phyloP scores from a whole-genome alignment of 192 early-diverging fungal species.

The Backusella macrospora region DNA sequence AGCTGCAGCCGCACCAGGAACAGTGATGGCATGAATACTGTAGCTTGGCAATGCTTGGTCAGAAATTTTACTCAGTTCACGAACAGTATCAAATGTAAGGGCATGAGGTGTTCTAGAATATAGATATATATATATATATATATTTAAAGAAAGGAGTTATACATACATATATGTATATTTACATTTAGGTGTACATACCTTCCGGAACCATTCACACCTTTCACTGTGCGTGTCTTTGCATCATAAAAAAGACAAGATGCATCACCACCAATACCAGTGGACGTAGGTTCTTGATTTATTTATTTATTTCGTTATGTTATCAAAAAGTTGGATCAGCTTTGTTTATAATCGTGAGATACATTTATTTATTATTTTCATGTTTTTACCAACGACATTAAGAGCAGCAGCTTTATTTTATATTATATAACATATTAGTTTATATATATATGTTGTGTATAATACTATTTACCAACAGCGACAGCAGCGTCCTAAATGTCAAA shows the following conservation, averaged over 20 bases:
- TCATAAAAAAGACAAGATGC: constrained; percentile 80
- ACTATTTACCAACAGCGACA: too few relatives aligned
- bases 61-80: constrained; percentile 30
- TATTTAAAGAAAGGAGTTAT: too few relatives aligned
- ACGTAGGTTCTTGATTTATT: constrained; percentile 60
- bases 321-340: not conserved
- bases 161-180: not conserved
- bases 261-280: constrained; percentile 82
- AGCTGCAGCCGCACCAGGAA: constrained; percentile 76
- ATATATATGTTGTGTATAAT: too few relatives aligned
- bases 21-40: constrained; percentile 59
- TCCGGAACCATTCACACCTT: constrained; percentile 66
- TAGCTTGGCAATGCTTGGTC: constrained; percentile 40
- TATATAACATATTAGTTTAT: too few relatives aligned
- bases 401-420: too few relatives aligned
- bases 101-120: constrained; percentile 52
- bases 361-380: not conserved
- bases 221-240: constrained; percentile 54
- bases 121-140: constrained; percentile 3
- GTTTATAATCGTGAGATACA: not conserved
- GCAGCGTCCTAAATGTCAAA: constrained; percentile 54
- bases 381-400: constrained; percentile 64
- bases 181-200: constrained; percentile 29
- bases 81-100: constrained; percentile 56
- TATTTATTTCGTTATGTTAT: not conserved